phyloP scores from a whole-genome alignment of 306 rosid species.

The Cicer yamashitae region DNA sequence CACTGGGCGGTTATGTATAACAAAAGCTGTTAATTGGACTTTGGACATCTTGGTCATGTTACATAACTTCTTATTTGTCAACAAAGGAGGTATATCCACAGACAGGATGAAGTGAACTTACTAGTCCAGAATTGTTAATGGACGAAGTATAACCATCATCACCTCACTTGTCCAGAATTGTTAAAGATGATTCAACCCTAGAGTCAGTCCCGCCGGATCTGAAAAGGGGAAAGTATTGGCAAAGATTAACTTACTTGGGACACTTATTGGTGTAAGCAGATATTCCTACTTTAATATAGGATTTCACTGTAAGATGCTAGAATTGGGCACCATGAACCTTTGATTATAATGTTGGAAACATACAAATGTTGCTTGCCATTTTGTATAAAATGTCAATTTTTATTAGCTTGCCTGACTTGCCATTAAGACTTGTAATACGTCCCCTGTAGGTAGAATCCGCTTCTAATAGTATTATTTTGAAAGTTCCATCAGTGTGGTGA shows the following conservation, averaged over 20 bases:
- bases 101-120: neutral
- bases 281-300: neutral
- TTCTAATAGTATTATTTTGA: neutral
- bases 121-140: neutral
- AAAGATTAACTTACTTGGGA: conserved; percentile 4
- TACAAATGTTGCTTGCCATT: neutral
- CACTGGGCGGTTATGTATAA: neutral
- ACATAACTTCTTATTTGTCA: conserved; percentile 3
- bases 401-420: neutral
- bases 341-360: conserved; percentile 1
- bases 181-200: neutral
- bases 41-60: neutral
- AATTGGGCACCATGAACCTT: neutral
- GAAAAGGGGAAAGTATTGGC: neutral
- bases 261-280: neutral
- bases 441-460: neutral
- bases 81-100: neutral
- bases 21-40: neutral
- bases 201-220: neutral
- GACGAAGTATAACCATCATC: neutral
- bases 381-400: conserved; percentile 12
- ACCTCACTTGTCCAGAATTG: neutral
- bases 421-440: neutral
- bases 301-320: neutral
- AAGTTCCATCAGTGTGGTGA: conserved; percentile 5